These are phyloP conservation scores for Mycosarcoma mackinlayi DNA, from an alignment of 1,284 basidiomycete genomes.

Conservation along the genomic window DNA sequence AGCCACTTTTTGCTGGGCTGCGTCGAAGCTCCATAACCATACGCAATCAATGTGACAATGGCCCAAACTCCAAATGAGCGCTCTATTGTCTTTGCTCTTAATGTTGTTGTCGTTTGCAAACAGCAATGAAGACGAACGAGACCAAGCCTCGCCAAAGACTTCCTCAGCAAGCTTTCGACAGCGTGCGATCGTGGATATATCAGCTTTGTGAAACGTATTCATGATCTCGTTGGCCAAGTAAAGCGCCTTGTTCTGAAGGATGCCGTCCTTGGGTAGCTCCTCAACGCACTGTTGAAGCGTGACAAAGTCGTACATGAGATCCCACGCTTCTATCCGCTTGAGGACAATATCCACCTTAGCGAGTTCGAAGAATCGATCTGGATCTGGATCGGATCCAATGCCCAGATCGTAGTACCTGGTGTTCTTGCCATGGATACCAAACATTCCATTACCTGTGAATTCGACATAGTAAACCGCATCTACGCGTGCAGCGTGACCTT, in stretches of 20 bases:
- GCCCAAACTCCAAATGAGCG: slow-evolving; percentile 55
- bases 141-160: slow-evolving; percentile 87
- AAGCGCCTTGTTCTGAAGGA: slow-evolving; percentile 84
- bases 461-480: slow-evolving; percentile 73
- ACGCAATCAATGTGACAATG: slow-evolving; percentile 65
- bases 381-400: slow-evolving; percentile 75
- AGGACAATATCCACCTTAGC: slow-evolving; percentile 91
- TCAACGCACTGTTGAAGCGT: slow-evolving; percentile 81
- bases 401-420: no score
- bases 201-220: slow-evolving; percentile 73
- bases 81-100: slow-evolving; percentile 76
- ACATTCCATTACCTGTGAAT: slow-evolving; percentile 77
- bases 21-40: slow-evolving; percentile 90
- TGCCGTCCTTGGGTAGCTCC: slow-evolving; percentile 81
- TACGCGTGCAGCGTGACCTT: slow-evolving; percentile 76
- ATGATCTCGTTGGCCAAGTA: slow-evolving; percentile 88
- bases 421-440: slow-evolving; percentile 84
- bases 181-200: slow-evolving; percentile 71
- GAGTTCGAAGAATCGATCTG: slow-evolving; percentile 71
- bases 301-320: slow-evolving; percentile 81
- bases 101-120: slow-evolving; percentile 77
- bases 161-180: slow-evolving; percentile 80
- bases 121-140: no score
- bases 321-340: slow-evolving; percentile 86
- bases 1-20: slow-evolving; percentile 97